These are phyloP conservation scores for Cladosporium austrohemisphaericum DNA, from an alignment of 2,329 filamentous ascomycete species.

Conservation along the genomic window DNA sequence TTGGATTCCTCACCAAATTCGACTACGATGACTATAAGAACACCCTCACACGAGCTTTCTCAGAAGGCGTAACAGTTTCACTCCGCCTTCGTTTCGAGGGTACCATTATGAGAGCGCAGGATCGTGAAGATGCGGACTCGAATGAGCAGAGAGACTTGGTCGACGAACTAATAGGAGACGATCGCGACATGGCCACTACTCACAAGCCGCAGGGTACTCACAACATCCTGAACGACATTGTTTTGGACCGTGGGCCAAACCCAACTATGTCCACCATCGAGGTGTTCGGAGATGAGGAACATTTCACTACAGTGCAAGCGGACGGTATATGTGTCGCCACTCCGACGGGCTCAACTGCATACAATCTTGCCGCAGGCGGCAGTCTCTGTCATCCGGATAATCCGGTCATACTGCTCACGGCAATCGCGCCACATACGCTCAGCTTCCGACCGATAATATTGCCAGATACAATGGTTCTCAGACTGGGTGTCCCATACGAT, in stretches of 20 bases:
- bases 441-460: slow-evolving; percentile 96
- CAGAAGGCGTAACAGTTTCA: slow-evolving; percentile 82
- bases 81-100: slow-evolving; percentile 86
- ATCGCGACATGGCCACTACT: slow-evolving; percentile 77
- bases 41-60: slow-evolving; percentile 69
- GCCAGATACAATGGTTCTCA: slow-evolving; percentile 90
- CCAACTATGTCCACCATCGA: slow-evolving; percentile 90
- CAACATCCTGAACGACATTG: slow-evolving; percentile 95
- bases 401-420: slow-evolving; percentile 88
- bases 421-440: slow-evolving; percentile 90
- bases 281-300: slow-evolving; percentile 89
- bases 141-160: slow-evolving; percentile 63
- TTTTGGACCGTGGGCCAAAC: slow-evolving; percentile 90
- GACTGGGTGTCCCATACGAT: slow-evolving; percentile 91
- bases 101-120: slow-evolving; percentile 80
- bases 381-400: slow-evolving; percentile 95
- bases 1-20: slow-evolving; percentile 95
- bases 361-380: slow-evolving; percentile 93
- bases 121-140: slow-evolving; percentile 35
- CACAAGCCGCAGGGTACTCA: slow-evolving; percentile 80
- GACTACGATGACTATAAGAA: slow-evolving; percentile 73
- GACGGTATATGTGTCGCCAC: slow-evolving; percentile 93
- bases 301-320: slow-evolving; percentile 89
- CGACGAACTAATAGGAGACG: slow-evolving; percentile 84
- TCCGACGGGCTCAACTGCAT: slow-evolving; percentile 90